Percentiles rank a stretch among this genome's conserved stretches.
phyloP scores from a whole-genome alignment of 164 flowering plant species.

The Stephania japonica region DNA sequence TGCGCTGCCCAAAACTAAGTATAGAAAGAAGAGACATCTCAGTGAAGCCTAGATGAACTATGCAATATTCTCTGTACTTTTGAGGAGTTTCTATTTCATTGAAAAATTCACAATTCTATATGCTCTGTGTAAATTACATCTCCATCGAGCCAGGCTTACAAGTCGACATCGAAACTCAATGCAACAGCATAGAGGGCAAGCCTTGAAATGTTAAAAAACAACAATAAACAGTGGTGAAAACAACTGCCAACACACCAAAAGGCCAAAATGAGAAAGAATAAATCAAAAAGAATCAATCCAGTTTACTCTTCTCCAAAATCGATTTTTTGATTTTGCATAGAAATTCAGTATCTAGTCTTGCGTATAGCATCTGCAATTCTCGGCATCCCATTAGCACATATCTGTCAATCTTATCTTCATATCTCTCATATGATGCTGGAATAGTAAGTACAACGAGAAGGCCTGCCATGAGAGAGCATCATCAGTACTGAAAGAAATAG shows the following conservation, averaged over 20 bases:
- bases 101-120: not conserved
- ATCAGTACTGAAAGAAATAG: not conserved
- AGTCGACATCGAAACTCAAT: not conserved
- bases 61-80: not conserved
- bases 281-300: constrained; percentile 31
- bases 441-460: constrained; percentile 57
- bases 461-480: constrained; percentile 38
- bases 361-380: constrained; percentile 34
- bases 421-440: constrained; percentile 71
- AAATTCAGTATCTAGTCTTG: constrained; percentile 32
- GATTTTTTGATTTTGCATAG: constrained; percentile 32
- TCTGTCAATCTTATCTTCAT: constrained; percentile 54
- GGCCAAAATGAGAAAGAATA: not conserved
- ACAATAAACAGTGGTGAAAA: not conserved
- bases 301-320: constrained; percentile 52
- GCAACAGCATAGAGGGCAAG: not conserved
- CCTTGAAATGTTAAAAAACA: not conserved
- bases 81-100: not conserved
- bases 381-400: constrained; percentile 25
- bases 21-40: no score
- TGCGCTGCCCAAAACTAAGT: not conserved
- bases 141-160: not conserved
- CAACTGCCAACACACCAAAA: not conserved
- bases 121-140: not conserved
- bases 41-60: no score